Evolutionary conservation across 1,284 basidiomycete species (phyloP), one percentile per base, ranked within the genome.

Genomic region (Boletellus deceptivus): DNA sequence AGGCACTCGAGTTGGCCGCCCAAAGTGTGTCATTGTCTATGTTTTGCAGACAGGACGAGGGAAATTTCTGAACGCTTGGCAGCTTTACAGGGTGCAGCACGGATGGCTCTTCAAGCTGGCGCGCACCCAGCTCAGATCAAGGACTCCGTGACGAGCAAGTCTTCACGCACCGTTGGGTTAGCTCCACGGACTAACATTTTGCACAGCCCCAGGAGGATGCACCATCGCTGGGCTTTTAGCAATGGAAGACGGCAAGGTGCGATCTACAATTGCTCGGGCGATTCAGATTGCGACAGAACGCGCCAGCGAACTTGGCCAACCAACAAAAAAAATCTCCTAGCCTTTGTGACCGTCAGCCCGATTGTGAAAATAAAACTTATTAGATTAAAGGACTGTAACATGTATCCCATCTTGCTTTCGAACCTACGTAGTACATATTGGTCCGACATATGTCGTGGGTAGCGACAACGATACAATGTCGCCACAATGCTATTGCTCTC

Each of bases 141-240:
- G 70, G 97, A 99, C 71, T 86, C 91, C 22, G 97, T 99, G 6
- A 98, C 97, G 2, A 99, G 94, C 93, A 64, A 62, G 90, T 75
- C 3, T 42, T 35, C 3, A 20, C 5, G 10, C 45, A 43, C 38
- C 11, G 6, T 27, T 11, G 6, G 42, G 14, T 41, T 29, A 31
- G 1, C 31, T 8, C 48, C 18, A 2, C 10, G 14, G 22, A 20
- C 17, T 53, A 27, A 57, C 34, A 33, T 46, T 16, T 38, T 31
- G 42, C 42, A 27, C 44, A 98, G 94, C 97, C 38, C 97, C 97
- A 0, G 97, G 96, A 52, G 97, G 97, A 31, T 99, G 96, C 67
- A 99, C 97, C 0, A 99, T 99, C 59, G 97, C 97, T 1, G 97
- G 97, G 14, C 74, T 99, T 41, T 75, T 99, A 27, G 90, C 92